A percentile compares a stretch with the other conserved stretches of the same genome.
Evolutionary conservation across 148 eudicot species (phyloP).

Genomic region (Rhododendron ferrugineum): DNA sequence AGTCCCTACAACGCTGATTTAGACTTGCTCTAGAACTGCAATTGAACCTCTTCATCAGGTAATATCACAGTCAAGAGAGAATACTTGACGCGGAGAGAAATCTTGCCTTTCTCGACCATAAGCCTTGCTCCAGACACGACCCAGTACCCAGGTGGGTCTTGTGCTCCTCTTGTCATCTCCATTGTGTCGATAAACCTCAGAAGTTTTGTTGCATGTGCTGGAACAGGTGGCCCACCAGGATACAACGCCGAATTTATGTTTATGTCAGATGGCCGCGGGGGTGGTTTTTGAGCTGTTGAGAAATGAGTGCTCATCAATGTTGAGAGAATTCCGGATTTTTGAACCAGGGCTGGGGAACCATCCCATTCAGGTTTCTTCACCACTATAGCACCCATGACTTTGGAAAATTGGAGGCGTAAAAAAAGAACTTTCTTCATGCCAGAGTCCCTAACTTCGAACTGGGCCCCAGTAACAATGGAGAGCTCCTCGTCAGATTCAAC

Average conservation of each 20-base stretch:
- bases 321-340: constrained; percentile 42
- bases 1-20: neutral
- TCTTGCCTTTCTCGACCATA: constrained; percentile 41
- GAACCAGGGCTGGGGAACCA: constrained; percentile 30
- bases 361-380: constrained; percentile 44
- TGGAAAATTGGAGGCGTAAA: constrained; percentile 34
- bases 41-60: constrained; percentile 29
- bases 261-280: constrained; percentile 36
- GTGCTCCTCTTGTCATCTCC: constrained; percentile 47
- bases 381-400: constrained; percentile 30
- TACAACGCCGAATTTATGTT: constrained; percentile 46
- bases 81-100: constrained; percentile 43
- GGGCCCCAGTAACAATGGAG: constrained; percentile 41
- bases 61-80: constrained; percentile 37
- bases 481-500: constrained; percentile 44
- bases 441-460: constrained; percentile 39
- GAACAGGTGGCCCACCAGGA: constrained; percentile 41
- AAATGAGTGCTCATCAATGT: constrained; percentile 27
- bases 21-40: constrained; percentile 3
- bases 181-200: constrained; percentile 42
- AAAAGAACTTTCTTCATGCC: constrained; percentile 38
- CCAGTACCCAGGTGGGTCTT: constrained; percentile 56
- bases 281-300: constrained; percentile 28
- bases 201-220: constrained; percentile 32
- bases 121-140: constrained; percentile 52